phyloP scores from a whole-genome alignment of 768 basidiomycete genomes.

The Lentinula raphanica region DNA sequence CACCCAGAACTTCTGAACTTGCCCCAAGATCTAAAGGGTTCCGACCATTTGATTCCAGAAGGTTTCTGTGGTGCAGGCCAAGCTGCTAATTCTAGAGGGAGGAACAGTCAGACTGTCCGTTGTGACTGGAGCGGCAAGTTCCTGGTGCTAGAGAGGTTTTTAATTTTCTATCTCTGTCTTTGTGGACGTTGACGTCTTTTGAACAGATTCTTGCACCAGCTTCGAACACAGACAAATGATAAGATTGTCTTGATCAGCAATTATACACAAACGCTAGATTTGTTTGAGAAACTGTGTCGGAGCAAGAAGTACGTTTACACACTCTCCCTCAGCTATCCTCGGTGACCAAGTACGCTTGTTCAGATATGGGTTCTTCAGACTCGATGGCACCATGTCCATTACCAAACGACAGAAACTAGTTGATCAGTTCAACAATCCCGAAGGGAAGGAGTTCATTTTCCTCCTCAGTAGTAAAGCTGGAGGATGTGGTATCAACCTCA shows the following conservation, averaged over 20 bases:
- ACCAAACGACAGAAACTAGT: constrained; percentile 92
- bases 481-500: constrained; percentile 94
- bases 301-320: constrained; percentile 61
- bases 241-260: constrained; percentile 98
- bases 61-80: constrained; percentile 63
- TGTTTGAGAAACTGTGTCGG: constrained; percentile 86
- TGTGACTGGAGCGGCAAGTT: constrained; percentile 92
- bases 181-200: background rate
- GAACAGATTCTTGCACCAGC: constrained; percentile 75
- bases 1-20: constrained; percentile 88
- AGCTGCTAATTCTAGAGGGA: constrained; percentile 29
- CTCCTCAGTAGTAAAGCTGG: constrained; percentile 93
- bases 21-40: constrained; percentile 79
- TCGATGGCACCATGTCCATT: constrained; percentile 94
- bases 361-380: constrained; percentile 85
- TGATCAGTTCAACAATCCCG: constrained; percentile 92
- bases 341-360: background rate
- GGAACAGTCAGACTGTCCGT: constrained; percentile 49
- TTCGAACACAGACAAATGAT: constrained; percentile 77
- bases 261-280: constrained; percentile 90
- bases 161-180: background rate
- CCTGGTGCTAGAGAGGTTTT: constrained; percentile 82
- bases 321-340: background rate
- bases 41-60: constrained; percentile 74
- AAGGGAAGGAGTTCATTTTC: constrained; percentile 92